Evolutionary conservation across 139 green algal species (phyloP).

Genomic region (Yamagishiella unicocca): DNA sequence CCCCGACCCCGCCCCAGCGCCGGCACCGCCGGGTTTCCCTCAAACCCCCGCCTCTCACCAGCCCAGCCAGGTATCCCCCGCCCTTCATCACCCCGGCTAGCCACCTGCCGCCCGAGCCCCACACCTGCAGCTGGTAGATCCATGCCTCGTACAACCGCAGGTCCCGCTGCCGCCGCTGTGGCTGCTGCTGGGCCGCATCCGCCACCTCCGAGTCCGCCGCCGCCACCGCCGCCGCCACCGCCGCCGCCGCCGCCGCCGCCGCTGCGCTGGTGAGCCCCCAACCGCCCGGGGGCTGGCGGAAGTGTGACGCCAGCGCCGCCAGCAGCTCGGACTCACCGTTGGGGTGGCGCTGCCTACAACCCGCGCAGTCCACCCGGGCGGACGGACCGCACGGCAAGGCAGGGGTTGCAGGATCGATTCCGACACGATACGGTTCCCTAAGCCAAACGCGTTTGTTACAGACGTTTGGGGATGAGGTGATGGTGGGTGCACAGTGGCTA

Average conservation of each 20-base stretch:
- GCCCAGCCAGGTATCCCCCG: no score
- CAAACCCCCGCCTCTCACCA: no score
- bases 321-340: conserved; percentile 74
- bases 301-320: conserved; percentile 73
- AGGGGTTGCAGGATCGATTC: not conserved
- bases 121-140: conserved; percentile 76
- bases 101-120: not conserved
- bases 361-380: no score
- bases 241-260: not conserved
- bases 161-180: not conserved
- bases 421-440: not conserved
- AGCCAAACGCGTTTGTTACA: no score
- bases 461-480: no score
- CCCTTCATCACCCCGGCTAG: no score
- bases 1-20: no score
- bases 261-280: not conserved
- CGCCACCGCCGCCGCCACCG: not conserved
- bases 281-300: conserved; percentile 49
- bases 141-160: conserved; percentile 51
- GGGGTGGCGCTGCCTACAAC: conserved; percentile 80
- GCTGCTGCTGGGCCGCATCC: conserved; percentile 58
- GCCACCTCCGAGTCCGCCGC: conserved; percentile 56
- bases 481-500: no score
- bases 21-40: no score
- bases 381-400: no score